phyloP scores from a whole-genome alignment of 148 eudicot species.

The Chenopodium suecicum region DNA sequence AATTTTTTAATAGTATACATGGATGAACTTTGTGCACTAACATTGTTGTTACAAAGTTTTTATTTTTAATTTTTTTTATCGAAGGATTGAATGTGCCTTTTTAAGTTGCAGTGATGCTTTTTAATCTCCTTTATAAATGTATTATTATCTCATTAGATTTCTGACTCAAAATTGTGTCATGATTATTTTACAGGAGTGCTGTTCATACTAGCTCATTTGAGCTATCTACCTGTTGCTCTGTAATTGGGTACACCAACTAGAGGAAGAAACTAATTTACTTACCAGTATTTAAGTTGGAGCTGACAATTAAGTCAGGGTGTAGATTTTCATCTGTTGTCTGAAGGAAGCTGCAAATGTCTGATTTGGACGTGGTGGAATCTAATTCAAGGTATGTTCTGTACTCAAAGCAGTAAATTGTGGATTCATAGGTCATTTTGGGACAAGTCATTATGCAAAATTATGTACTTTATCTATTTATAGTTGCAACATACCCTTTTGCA shows the following conservation, averaged over 20 bases:
- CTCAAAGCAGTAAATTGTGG: neutral
- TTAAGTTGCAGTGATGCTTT: neutral
- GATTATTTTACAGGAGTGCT: neutral
- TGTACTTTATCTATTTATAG: neutral
- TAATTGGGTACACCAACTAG: neutral
- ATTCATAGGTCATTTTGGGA: neutral
- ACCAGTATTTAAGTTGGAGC: neutral
- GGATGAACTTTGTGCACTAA: neutral
- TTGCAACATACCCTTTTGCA: too few species aligned
- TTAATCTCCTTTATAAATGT: neutral
- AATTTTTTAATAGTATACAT: neutral
- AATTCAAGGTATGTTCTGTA: slow-evolving; percentile 27
- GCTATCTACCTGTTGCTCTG: neutral
- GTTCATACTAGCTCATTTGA: neutral
- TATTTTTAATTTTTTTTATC: neutral
- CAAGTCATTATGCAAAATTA: neutral
- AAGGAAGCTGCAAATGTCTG: slow-evolving; percentile 28
- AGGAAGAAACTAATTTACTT: neutral
- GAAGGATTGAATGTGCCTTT: neutral
- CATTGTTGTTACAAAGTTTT: neutral
- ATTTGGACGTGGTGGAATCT: slow-evolving; percentile 35
- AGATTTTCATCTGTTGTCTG: neutral
- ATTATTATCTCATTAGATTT: neutral
- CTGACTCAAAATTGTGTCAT: slow-evolving; percentile 4
- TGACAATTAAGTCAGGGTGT: slow-evolving; percentile 16